Percentiles rank a stretch among this genome's conserved stretches.
Evolutionary conservation across 2,329 filamentous ascomycete genomes (phyloP).

Genomic region (Fusarium humuli): DNA sequence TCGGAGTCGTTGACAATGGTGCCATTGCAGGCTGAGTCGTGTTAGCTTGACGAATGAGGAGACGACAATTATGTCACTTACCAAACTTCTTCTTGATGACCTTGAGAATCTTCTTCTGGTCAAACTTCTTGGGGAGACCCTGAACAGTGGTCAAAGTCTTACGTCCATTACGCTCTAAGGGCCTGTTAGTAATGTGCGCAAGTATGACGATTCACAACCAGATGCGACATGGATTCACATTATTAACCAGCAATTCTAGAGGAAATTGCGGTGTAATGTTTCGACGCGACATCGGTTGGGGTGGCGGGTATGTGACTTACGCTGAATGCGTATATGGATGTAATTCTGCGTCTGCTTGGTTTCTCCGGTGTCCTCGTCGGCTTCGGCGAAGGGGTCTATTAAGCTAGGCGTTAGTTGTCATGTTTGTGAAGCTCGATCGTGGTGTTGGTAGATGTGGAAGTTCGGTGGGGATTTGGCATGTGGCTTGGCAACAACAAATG

Average conservation of each 20-base stretch:
- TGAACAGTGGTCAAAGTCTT: constrained; percentile 99
- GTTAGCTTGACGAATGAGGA: constrained; percentile 6
- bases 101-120: constrained; percentile 99
- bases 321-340: constrained; percentile 99
- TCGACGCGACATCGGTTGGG: constrained; percentile 8
- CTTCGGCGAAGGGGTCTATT: constrained; percentile 99
- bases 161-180: constrained; percentile 98
- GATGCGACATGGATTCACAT: constrained; percentile 2
- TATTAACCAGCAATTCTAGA: constrained; percentile 18
- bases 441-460: not conserved
- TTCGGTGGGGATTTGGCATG: constrained; percentile 31
- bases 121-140: constrained; percentile 98
- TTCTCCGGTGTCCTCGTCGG: constrained; percentile 98
- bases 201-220: not conserved
- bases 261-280: constrained; percentile 26
- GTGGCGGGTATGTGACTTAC: constrained; percentile 65
- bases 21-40: constrained; percentile 90
- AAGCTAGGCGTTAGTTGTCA: constrained; percentile 2
- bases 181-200: constrained; percentile 14
- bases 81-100: constrained; percentile 99
- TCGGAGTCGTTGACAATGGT: constrained; percentile 95
- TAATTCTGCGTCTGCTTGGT: constrained; percentile 96
- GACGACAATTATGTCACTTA: constrained; percentile 57
- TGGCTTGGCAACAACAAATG: constrained; percentile 40
- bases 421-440: not conserved